phyloP scores from a whole-genome alignment of 805 yeast species.

The Suhomyces canberraensis region DNA sequence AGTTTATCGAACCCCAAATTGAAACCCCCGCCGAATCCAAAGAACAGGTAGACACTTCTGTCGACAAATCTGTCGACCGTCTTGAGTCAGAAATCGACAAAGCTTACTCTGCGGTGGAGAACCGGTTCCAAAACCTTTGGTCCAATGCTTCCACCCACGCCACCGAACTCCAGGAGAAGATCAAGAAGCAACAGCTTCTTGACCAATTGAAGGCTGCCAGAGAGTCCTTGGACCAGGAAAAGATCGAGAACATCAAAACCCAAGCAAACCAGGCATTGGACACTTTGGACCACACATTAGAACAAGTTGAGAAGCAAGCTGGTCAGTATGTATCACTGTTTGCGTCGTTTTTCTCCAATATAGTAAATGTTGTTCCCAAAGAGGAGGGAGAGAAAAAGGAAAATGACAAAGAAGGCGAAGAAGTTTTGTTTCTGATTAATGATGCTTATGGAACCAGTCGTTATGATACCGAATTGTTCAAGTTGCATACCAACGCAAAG shows the following conservation, averaged over 20 bases:
- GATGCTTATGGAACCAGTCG: slow-evolving; percentile 37
- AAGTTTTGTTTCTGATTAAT: slow-evolving; percentile 17
- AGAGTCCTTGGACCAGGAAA: slow-evolving; percentile 18
- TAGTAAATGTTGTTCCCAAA: slow-evolving; percentile 26
- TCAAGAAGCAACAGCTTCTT: slow-evolving; percentile 23
- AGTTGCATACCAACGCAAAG: slow-evolving; percentile 34
- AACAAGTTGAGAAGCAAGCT: slow-evolving; percentile 68
- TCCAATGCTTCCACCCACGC: slow-evolving; percentile 30
- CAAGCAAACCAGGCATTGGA: slow-evolving; percentile 60
- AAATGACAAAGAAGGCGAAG: slow-evolving; percentile 13
- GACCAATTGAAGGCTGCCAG: slow-evolving; percentile 28
- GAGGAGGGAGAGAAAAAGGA: slow-evolving; percentile 10
- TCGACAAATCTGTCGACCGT: slow-evolving; percentile 51
- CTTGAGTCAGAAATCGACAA: slow-evolving; percentile 54
- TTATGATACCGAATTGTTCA: slow-evolving; percentile 37
- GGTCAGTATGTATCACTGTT: slow-evolving; percentile 55
- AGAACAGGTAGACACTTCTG: slow-evolving; percentile 24
- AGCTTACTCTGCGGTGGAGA: slow-evolving; percentile 49
- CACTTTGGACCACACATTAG: slow-evolving; percentile 66
- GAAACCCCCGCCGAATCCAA: slow-evolving; percentile 12
- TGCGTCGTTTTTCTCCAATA: slow-evolving; percentile 50
- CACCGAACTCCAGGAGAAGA: slow-evolving; percentile 25
- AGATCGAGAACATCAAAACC: slow-evolving; percentile 20
- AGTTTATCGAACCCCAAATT: slow-evolving; percentile 29
- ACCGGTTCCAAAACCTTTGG: slow-evolving; percentile 40